Conservation (phyloP, 1,284 basidiomycete genomes). For the Ceratobasidium sp. region DNA sequence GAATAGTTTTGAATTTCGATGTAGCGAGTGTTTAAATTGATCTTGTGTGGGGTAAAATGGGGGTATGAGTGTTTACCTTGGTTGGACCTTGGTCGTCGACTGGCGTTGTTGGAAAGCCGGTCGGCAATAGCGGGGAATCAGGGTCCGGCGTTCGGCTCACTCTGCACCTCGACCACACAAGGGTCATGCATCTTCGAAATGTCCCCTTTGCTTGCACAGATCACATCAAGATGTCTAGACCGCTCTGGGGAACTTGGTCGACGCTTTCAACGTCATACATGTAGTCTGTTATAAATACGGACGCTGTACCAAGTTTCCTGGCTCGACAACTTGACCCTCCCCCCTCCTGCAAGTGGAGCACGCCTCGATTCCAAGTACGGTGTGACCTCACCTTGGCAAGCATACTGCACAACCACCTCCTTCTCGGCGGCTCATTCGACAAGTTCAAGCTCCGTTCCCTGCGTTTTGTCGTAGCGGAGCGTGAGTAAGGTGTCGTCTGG, state of each 20-base stretch:
- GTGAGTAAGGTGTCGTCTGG: slow-evolving; percentile 3
- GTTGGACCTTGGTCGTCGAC: slow-evolving; percentile 36
- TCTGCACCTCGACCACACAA: slow-evolving; percentile 5
- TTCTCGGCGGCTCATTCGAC: not conserved
- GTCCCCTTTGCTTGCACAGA: slow-evolving; percentile 7
- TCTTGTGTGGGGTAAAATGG: not conserved
- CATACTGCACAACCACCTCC: not conserved
- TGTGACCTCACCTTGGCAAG: not conserved
- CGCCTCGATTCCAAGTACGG: slow-evolving; percentile 1
- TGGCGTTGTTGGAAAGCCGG: slow-evolving; percentile 20
- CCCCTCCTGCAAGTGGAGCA: not conserved
- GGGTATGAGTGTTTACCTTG: slow-evolving; percentile 4
- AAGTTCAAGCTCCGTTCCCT: slow-evolving; percentile 21
- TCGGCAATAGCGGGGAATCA: slow-evolving; percentile 25
- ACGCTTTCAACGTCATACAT: not conserved
- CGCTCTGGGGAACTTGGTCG: not conserved
- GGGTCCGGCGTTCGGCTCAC: slow-evolving; percentile 2
- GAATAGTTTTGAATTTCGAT: not conserved
- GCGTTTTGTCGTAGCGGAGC: not conserved
- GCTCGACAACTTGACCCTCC: not conserved
- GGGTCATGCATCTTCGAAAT: not conserved
- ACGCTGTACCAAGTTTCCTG: too few relatives aligned
- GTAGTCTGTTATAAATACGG: not conserved
- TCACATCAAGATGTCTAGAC: not conserved
- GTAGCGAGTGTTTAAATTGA: not conserved